Conservation (phyloP, 257 asterid genomes). For the Nicotiana attenuata region DNA sequence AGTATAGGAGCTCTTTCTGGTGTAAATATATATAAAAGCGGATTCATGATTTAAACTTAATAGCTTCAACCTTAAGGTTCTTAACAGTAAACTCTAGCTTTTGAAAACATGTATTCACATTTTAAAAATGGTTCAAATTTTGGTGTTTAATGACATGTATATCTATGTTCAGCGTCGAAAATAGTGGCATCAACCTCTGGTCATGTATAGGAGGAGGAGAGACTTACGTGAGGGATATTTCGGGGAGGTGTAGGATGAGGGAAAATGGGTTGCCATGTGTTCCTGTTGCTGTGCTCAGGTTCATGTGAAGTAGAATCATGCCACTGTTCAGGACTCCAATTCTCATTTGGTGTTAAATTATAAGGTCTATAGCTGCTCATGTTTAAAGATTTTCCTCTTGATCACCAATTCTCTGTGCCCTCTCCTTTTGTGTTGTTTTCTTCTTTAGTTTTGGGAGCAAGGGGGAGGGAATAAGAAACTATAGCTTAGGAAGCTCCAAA, state of each 20-base stretch:
- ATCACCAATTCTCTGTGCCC: background rate
- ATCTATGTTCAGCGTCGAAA: background rate
- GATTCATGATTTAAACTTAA: background rate
- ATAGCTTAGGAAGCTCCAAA: background rate
- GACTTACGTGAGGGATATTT: background rate
- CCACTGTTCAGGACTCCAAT: background rate
- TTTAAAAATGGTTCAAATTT: background rate
- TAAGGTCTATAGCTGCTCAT: background rate
- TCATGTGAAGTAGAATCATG: background rate
- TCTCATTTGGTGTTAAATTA: background rate
- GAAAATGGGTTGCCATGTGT: background rate
- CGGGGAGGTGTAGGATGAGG: conserved; percentile 10
- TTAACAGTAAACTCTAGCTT: background rate
- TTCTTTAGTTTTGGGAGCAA: background rate
- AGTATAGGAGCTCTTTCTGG: background rate
- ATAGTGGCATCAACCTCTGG: background rate
- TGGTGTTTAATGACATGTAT: background rate
- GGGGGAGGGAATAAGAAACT: background rate
- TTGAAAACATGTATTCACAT: background rate
- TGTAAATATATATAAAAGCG: background rate
- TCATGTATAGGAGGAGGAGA: conserved; percentile 1
- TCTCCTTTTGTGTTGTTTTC: background rate
- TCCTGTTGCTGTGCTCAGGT: background rate
- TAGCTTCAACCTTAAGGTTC: background rate
- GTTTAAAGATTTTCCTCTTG: background rate